Evolutionary conservation across 495 filamentous ascomycete genomes (phyloP), one percentile per base, ranked within the genome.

Genomic region (Lichenothelia convexa): DNA sequence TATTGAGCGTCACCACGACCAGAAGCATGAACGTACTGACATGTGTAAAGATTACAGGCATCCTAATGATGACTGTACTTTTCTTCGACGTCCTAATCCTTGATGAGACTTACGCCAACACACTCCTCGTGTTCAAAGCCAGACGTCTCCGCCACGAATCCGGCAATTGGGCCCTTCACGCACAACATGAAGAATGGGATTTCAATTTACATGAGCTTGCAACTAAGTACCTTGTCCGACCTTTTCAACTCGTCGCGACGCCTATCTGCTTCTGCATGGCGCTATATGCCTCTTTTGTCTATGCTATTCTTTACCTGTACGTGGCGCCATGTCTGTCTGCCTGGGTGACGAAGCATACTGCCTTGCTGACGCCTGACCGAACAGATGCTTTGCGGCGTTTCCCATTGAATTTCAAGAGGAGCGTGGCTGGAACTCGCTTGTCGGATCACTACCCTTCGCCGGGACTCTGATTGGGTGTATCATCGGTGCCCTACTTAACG

Each of bases 231-330:
- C 24, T 50, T 27, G 37, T 18, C 27, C 37, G 47, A 16, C 47
- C 47, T 20, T 6, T 47, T 2, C 15, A 29, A 1, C 30, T 50
- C n/a, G n/a, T n/a, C 4, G 47, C 47, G 1, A 41, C 44, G 27
- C 40, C 49, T n/a, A 52, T 52, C 21, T 60, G 53, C 3, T 50
- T 66, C 38, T 46, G 67, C 21, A 48, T 58, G 32, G 62, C 64
- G 4, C 53, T 70, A 21, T 71, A 71, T 40, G 46, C 68, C 41
- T 59, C 60, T 2, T 47, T 69, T 11, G 62, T 70, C 3, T 71
- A 71, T 43, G 57, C 50, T 4, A 55, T 75, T 35, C 54, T 75
- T 8, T 75, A 75, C 48, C 70, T 73, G 67, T 59, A 67, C 5
- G 58, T 70, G 37, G 64, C n/a, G n/a, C n/a, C n/a, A n/a, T n/a